phyloP scores from a whole-genome alignment of 257 asterid genomes.

The Solanum pennellii region DNA sequence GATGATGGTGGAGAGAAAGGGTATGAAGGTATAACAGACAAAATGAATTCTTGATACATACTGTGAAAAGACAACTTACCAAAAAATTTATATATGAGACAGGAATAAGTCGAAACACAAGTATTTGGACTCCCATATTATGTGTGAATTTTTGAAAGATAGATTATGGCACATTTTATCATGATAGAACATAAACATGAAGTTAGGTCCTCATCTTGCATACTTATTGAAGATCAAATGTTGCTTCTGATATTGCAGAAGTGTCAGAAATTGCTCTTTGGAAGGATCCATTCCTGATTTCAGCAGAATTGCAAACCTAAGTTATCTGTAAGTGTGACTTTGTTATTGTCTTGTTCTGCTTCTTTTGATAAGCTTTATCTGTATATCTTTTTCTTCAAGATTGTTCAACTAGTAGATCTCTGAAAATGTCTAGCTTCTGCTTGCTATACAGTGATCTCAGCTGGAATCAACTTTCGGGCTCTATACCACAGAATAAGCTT shows the following conservation, averaged over 20 bases:
- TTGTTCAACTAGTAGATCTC: not conserved
- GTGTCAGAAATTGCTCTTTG: slow-evolving; percentile 40
- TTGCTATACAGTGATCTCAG: slow-evolving; percentile 33
- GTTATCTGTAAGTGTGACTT: slow-evolving; percentile 23
- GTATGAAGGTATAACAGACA: not conserved
- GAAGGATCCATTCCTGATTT: slow-evolving; percentile 32
- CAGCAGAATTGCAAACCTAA: slow-evolving; percentile 23
- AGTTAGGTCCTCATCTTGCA: not conserved
- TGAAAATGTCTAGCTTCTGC: not conserved
- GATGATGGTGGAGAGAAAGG: not conserved
- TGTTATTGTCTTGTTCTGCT: not conserved
- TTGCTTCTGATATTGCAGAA: slow-evolving; percentile 21
- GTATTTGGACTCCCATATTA: not conserved
- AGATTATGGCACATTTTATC: not conserved
- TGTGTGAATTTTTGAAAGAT: not conserved
- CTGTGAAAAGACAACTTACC: not conserved
- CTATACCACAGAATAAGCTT: slow-evolving; percentile 19
- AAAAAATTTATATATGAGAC: not conserved
- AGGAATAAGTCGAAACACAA: not conserved
- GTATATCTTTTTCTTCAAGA: not conserved
- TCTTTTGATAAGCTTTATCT: not conserved
- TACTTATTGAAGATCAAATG: not conserved
- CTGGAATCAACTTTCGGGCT: slow-evolving; percentile 27
- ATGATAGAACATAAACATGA: not conserved
- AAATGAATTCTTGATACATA: not conserved